These are phyloP conservation scores for Tremella fuciformis DNA, from an alignment of 768 basidiomycete species.

Conservation along the genomic window DNA sequence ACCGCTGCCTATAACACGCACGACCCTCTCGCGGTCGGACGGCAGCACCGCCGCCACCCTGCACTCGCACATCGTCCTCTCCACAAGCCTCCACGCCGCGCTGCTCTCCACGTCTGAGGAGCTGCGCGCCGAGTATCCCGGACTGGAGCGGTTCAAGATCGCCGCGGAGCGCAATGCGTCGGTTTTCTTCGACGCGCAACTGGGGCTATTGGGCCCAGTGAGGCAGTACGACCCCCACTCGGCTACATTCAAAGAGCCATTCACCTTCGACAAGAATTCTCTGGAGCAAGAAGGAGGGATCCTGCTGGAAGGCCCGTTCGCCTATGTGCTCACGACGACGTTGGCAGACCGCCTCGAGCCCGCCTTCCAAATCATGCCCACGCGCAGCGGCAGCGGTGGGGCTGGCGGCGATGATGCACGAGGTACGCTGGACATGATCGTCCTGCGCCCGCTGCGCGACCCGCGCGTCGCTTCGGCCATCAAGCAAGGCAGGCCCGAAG, in stretches of 20 bases:
- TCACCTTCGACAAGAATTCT: constrained; percentile 15
- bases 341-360: constrained; percentile 86
- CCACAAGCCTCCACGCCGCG: constrained; percentile 77
- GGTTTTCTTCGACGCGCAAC: constrained; percentile 66
- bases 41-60: constrained; percentile 29
- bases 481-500: constrained; percentile 39
- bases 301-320: constrained; percentile 73
- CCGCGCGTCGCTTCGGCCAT: constrained; percentile 13
- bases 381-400: constrained; percentile 24
- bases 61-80: constrained; percentile 77
- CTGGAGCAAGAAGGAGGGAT: background rate
- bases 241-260: constrained; percentile 45
- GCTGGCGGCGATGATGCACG: no score
- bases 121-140: constrained; percentile 67
- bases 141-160: constrained; percentile 79
- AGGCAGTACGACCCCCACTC: constrained; percentile 63
- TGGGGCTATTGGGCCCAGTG: constrained; percentile 59
- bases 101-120: constrained; percentile 66
- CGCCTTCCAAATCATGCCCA: constrained; percentile 70
- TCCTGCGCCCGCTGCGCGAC: constrained; percentile 64
- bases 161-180: constrained; percentile 74
- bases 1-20: constrained; percentile 16
- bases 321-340: constrained; percentile 77
- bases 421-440: constrained; percentile 67
- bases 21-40: constrained; percentile 6